phyloP scores from a whole-genome alignment of 1,284 basidiomycete species.

The Anthracocystis walkeri region DNA sequence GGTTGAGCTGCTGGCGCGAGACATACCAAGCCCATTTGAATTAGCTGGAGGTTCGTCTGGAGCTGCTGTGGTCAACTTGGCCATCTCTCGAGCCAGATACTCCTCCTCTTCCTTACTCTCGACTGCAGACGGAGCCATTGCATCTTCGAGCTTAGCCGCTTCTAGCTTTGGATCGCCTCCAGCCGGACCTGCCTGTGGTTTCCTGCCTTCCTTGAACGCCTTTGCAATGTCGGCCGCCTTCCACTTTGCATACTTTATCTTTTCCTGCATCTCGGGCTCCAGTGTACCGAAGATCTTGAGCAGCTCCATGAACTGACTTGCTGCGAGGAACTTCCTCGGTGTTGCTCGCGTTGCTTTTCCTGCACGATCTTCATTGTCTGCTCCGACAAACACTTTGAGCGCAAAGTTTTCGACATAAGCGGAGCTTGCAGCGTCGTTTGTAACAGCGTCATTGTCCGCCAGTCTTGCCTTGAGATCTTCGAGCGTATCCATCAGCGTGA shows the following conservation, averaged over 20 bases:
- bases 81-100: conserved; percentile 60
- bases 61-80: conserved; percentile 42
- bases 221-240: conserved; percentile 89
- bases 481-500: conserved; percentile 80
- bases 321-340: conserved; percentile 87
- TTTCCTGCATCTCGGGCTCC: conserved; percentile 74
- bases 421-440: conserved; percentile 82
- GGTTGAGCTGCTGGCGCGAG: conserved; percentile 17
- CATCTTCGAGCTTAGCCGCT: conserved; percentile 29
- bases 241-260: conserved; percentile 90
- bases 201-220: conserved; percentile 80
- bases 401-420: conserved; percentile 96
- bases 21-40: conserved; percentile 1
- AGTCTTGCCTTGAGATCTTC: conserved; percentile 84
- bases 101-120: conserved; percentile 56
- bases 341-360: conserved; percentile 82
- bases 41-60: conserved; percentile 7
- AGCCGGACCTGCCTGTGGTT: conserved; percentile 53
- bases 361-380: conserved; percentile 89
- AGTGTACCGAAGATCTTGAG: conserved; percentile 78
- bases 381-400: conserved; percentile 83
- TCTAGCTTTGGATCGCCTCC: conserved; percentile 51
- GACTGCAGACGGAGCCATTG: conserved; percentile 24
- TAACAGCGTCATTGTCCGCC: conserved; percentile 82
- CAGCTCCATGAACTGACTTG: conserved; percentile 86